Percentiles rank a stretch among this genome's conserved stretches.
phyloP scores from a whole-genome alignment of 139 green algal genomes.

The Edaphochlamys debaryana region DNA sequence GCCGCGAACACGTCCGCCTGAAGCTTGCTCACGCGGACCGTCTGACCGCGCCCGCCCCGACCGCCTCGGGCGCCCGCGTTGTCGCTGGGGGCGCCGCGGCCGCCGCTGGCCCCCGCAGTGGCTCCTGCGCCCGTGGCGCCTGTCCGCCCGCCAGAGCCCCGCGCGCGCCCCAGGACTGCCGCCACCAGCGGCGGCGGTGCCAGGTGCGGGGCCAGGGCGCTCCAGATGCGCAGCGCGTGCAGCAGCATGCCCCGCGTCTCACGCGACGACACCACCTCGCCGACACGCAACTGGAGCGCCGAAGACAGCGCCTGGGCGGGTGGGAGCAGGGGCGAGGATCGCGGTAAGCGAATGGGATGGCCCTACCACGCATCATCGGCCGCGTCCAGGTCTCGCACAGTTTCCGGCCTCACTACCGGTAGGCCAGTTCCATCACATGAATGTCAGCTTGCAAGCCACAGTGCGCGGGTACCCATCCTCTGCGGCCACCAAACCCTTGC shows the following conservation, averaged over 20 bases:
- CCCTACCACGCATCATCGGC: no score
- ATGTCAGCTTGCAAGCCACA: no score
- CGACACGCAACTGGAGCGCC: background rate
- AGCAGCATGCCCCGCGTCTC: background rate
- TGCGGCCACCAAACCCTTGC: no score
- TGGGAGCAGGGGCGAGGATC: no score
- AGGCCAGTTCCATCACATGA: no score
- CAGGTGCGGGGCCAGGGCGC: background rate
- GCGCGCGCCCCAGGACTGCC: background rate
- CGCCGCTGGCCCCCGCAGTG: no score
- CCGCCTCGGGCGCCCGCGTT: background rate
- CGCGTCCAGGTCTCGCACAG: no score
- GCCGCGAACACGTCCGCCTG: slow-evolving; percentile 9
- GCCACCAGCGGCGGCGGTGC: background rate
- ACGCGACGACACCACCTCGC: background rate
- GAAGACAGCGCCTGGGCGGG: no score
- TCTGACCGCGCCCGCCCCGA: background rate
- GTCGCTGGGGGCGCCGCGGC: no score
- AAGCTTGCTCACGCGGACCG: background rate
- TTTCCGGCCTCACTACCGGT: no score
- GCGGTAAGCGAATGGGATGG: no score
- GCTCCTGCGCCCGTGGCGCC: background rate
- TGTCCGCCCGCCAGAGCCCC: background rate
- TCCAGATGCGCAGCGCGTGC: slow-evolving; percentile 10
- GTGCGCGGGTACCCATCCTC: no score